Base-by-base conservation (phyloP, 2,329 filamentous ascomycete genomes). In the Aspergillus unguis region DNA sequence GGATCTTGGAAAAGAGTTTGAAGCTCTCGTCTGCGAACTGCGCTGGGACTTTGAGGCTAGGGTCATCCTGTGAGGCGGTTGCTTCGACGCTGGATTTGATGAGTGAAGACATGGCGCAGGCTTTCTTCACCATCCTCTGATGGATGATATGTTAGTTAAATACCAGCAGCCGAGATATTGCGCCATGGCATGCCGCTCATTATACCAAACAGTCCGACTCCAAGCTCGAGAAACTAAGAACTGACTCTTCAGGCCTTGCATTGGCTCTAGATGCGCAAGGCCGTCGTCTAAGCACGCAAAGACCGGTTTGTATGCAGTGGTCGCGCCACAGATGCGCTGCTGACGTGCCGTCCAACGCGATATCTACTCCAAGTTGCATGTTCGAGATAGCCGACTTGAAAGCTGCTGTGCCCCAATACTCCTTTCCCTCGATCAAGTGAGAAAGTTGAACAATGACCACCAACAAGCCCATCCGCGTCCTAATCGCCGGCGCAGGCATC, bases 401-500 rank as follows among this genome's bases (percentile, higher is more conserved):
- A 43, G 40, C 10, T 6, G 40, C 27, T 31, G 11, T 43, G 2
- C 42, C 29, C 43, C 43, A 26, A n/a, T 35, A 31, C 42, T 7
- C n/a, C 6, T 10, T 25, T 32, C 32, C 17, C 25, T 40, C 3
- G 36, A 11, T 36, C 36, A 36, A 36, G 10, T 7, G 38, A 26
- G 36, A 41, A 33, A 4, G 27, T 26, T 27, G 10, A 40, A 32
- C 28, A 32, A 51, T 52, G 49, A 23, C 42, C n/a, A 26, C 26
- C 4, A 36, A 27, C 9, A 46, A 41, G 8, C 10, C 29, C 2
- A 2, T 78, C 44, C 65, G 69, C 6, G 67, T 81, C 5, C 73
- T 77, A 36, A 77, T 81, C 41, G 66, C 75, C 2, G 79, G 79
- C 28, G 78, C 76, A 26, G 78, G 78, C 23, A 80, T 81, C 37